Evolutionary conservation across 73 alveolate genomes (phyloP), one percentile per base, ranked within the genome.

Genomic region (Tetrahymena borealis): DNA sequence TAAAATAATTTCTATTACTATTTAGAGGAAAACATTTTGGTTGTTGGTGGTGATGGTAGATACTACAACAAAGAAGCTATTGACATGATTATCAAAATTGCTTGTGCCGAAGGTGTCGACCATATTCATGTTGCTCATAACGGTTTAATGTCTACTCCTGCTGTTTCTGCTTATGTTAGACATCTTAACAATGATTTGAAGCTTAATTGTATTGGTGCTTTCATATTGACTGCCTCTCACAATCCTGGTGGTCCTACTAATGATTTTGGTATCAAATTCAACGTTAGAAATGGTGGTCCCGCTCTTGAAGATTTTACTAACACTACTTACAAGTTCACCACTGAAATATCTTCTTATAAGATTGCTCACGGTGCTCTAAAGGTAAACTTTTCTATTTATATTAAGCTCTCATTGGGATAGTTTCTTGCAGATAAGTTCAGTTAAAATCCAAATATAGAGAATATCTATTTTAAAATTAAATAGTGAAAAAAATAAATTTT

Each of bases 1-100:
- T n/a, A n/a, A n/a, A n/a, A n/a, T n/a, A n/a, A n/a, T n/a, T n/a
- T n/a, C n/a, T n/a, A n/a, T n/a, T n/a, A n/a, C n/a, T 35, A 38
- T 36, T 39, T 92, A 92, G 95, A 79, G 37, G 90, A 37, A 39
- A 98, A 98, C 91, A 95, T 97, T 10, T 94, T 98, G 18, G 99
- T 98, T 11, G 97, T 98, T n/a, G 99, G 99, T 39, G 99, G 99
- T 85, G 99, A 98, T 97, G 99, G 99, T 36, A 96, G 99, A 93
- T 98, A 96, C 94, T 98, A 96, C 96, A 98, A 98, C 93, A 97
- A 97, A 78, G 97, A 94, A 31, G 99, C 99, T 11, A 97, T 95
- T 31, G 95, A 97, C 91, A 94, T 77, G 4, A 97, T 97, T 90
- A 96, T 97, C 39, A 97, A 96, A 91, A 95, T 98, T 77, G 99